Conservation (phyloP, 306 rosid genomes). For the Prinsepia uniflora region DNA sequence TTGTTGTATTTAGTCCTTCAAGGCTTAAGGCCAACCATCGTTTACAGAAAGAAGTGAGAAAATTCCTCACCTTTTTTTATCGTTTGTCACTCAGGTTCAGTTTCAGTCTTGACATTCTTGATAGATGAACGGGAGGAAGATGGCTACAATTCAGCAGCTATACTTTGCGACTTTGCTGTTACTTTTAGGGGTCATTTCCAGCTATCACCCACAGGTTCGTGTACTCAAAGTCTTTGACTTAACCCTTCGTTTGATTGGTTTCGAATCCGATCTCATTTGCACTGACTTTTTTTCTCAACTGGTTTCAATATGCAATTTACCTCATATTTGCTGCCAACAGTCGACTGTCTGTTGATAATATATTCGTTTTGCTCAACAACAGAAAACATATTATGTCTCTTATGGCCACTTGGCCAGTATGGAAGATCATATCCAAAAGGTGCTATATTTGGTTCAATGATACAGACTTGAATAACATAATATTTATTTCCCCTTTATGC, state of each 20-base stretch:
- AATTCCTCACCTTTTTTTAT: not conserved
- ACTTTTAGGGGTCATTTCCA: constrained; percentile 20
- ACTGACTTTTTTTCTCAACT: not conserved
- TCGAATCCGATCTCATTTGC: not conserved
- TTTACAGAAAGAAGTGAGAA: not conserved
- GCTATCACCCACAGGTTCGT: constrained; percentile 30
- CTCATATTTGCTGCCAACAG: no score
- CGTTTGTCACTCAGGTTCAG: not conserved
- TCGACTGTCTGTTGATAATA: no score
- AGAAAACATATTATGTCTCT: no score
- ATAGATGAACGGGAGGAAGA: constrained; percentile 13
- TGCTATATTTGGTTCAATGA: not conserved
- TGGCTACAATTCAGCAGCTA: constrained; percentile 24
- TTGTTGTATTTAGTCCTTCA: no score
- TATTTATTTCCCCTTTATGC: not conserved
- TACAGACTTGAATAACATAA: not conserved
- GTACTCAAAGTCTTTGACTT: not conserved
- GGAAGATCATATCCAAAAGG: not conserved
- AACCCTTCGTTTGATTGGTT: not conserved
- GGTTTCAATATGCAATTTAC: not conserved
- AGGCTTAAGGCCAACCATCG: no score
- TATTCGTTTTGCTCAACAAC: no score
- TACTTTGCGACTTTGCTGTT: constrained; percentile 25
- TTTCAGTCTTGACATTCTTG: not conserved
- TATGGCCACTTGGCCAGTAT: no score